Conservation (phyloP, 257 asterid species). For the Solanum paucissectum region DNA sequence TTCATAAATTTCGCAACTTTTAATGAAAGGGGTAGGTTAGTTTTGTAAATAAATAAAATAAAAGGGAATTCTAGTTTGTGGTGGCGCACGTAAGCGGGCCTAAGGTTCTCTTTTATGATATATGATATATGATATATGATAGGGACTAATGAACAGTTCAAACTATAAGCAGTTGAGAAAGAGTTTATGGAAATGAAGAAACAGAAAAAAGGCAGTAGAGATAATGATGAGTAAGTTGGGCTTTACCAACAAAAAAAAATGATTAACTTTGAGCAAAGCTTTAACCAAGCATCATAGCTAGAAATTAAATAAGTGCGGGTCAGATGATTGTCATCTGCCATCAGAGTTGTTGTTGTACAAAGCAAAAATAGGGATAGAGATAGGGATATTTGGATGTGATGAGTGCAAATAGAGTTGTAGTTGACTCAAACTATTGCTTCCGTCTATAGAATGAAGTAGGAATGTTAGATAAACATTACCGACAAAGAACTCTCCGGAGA, state of each 20-base stretch:
- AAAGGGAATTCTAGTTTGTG: too few relatives aligned
- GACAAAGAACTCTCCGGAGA: neutral
- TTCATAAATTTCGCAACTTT: too few relatives aligned
- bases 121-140: too few relatives aligned
- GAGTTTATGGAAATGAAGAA: neutral
- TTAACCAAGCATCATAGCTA: neutral
- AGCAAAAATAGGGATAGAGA: neutral
- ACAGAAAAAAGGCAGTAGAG: neutral
- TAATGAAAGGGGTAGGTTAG: too few relatives aligned
- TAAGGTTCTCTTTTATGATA: too few relatives aligned
- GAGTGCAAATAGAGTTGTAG: neutral
- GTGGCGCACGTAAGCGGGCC: too few relatives aligned
- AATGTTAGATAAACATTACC: neutral
- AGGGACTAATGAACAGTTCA: neutral
- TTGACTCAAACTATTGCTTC: neutral
- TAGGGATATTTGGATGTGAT: neutral
- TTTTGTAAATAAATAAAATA: too few relatives aligned
- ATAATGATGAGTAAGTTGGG: neutral
- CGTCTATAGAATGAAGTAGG: neutral
- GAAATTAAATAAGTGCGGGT: neutral
- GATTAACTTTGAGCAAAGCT: neutral
- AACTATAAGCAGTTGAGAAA: neutral
- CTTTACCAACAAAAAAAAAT: neutral
- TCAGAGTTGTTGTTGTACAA: neutral
- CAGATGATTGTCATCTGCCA: neutral